These are phyloP conservation scores for Candida methanosorbosa DNA, from an alignment of 805 yeast species.

Conservation along the genomic window DNA sequence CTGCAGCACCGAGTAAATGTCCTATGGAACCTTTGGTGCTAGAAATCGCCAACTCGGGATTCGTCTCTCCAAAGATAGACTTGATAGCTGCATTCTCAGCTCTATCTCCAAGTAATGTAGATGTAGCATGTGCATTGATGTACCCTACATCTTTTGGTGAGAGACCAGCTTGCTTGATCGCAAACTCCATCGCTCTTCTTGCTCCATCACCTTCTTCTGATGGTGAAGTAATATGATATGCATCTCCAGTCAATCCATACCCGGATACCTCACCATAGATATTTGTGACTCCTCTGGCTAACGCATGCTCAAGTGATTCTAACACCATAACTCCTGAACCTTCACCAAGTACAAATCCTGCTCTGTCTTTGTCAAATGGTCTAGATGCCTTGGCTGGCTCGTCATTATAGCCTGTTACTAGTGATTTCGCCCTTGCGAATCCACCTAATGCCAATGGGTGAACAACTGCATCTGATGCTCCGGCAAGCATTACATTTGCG, in stretches of 20 bases:
- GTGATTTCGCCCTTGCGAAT: conserved; percentile 80
- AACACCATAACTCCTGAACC: conserved; percentile 80
- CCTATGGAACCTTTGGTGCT: conserved; percentile 93
- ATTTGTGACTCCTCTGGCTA: conserved; percentile 43
- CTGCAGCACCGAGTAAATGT: conserved; percentile 93
- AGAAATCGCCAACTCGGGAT: conserved; percentile 43
- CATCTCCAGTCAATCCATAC: conserved; percentile 89
- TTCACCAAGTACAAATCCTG: conserved; percentile 90
- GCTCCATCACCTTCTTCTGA: conserved; percentile 80
- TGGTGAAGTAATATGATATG: conserved; percentile 90
- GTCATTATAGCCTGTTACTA: conserved; percentile 56
- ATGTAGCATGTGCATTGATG: conserved; percentile 95
- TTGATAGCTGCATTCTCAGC: conserved; percentile 78
- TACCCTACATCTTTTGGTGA: conserved; percentile 51
- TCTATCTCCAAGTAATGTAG: conserved; percentile 80
- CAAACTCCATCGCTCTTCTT: conserved; percentile 68
- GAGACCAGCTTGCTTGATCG: conserved; percentile 45
- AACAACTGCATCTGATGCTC: conserved; percentile 84
- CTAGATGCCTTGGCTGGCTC: conserved; percentile 61
- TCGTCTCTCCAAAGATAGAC: conserved; percentile 34
- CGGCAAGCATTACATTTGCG: conserved; percentile 84
- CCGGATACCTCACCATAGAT: conserved; percentile 81
- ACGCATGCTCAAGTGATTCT: conserved; percentile 74
- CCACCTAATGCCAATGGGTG: conserved; percentile 88
- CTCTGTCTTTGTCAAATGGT: conserved; percentile 75